A percentile compares a stretch with the other conserved stretches of the same genome.
These are phyloP conservation scores for Vigna radiata DNA, from an alignment of 306 rosid genomes.

Conservation along the genomic window DNA sequence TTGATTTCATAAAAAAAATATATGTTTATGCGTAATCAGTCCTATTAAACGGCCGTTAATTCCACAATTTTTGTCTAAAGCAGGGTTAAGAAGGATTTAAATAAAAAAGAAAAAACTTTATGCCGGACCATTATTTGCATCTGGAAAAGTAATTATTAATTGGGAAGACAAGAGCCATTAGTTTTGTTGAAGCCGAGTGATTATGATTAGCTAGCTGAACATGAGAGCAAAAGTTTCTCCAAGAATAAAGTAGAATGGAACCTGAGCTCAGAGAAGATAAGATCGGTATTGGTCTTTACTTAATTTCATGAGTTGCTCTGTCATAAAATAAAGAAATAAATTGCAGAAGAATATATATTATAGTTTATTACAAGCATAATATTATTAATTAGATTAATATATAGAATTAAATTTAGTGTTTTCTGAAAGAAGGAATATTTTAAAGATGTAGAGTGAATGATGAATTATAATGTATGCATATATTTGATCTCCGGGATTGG, in stretches of 20 bases:
- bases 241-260: constrained; percentile 49
- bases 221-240: constrained; percentile 54
- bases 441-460: not conserved
- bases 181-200: constrained; percentile 50
- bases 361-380: not conserved
- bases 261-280: constrained; percentile 47
- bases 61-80: constrained; percentile 47
- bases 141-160: constrained; percentile 46
- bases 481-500: constrained; percentile 6
- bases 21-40: constrained; percentile 27
- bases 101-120: constrained; percentile 18
- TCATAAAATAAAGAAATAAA: not conserved
- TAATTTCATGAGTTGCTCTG: not conserved
- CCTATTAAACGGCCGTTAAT: constrained; percentile 48
- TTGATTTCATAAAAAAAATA: constrained; percentile 26
- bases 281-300: constrained; percentile 37
- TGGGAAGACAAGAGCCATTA: constrained; percentile 37
- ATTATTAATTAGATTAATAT: not conserved
- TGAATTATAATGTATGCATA: not conserved
- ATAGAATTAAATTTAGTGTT: not conserved
- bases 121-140: constrained; percentile 44
- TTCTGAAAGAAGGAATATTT: not conserved
- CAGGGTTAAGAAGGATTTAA: not conserved
- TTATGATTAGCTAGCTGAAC: constrained; percentile 60
- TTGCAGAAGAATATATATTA: not conserved